Base-by-base conservation (phyloP, 352 stramenopile genomes). In the Phytophthora kernoviae region DNA sequence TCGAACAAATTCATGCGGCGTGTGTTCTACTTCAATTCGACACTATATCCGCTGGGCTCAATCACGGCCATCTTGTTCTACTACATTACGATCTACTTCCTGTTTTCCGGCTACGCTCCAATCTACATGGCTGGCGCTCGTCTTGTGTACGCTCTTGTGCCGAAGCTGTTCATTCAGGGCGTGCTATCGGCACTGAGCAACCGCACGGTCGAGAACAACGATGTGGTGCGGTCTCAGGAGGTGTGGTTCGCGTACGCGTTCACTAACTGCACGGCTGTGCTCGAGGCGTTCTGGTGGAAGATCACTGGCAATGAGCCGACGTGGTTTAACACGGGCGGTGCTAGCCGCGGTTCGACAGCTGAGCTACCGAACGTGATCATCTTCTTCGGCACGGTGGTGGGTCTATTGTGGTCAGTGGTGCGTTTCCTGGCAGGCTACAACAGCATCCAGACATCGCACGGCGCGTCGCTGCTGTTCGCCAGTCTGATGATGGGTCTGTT, bases 81-180 rank as follows among this genome's bases (percentile, higher is more conserved):
- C 66, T 91, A 91, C 73, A 84, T 94, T 53, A 92, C 84, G 49
- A 68, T 92, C 58, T 94, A 94, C 75, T 94, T 92, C 62, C 64
- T 94, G 26, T 94, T 82, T 65, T 88, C 82, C 4, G 84, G 84
- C 39, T 86, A 90, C 58, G 80, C 84, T 27, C 84, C 84, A 17
- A 92, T 94, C 51, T 94, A 92, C 75, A 90, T 90, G 81, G 68
- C 75, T 53, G 78, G 74, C 14, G 58, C 77, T 18, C 82, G 82
- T 53, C 70, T 94, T 18, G 70, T 94, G 43, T 84, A 90, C 49
- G 84, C 82, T 18, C 49, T 94, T 47, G 82, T 94, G 65, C 84
- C 84, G 0, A 92, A 94, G 79, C 72, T 94, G 1, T 59, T 94
- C 34, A 71, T 91, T 20, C 82, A 94, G 61, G 80, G 80, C 22